These are phyloP conservation scores for Coemansia sp. DNA, from an alignment of 192 early-diverging fungal species.

Conservation along the genomic window DNA sequence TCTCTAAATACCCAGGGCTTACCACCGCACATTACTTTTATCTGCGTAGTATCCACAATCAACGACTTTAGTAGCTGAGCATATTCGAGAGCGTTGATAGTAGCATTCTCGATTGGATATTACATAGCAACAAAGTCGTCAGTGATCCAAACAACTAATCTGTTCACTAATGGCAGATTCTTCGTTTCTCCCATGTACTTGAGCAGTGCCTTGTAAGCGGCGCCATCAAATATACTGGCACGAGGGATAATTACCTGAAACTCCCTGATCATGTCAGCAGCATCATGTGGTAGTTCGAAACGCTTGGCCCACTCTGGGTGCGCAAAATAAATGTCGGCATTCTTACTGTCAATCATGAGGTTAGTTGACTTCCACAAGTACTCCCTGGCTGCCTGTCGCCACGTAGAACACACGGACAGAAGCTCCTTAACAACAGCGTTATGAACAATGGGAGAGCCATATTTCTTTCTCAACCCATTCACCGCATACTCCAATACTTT, in stretches of 20 bases:
- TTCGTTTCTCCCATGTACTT: slow-evolving; percentile 1
- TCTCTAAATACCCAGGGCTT: background rate
- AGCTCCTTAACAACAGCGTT: background rate
- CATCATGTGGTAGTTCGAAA: background rate
- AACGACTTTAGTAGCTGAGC: background rate
- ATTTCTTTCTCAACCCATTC: background rate
- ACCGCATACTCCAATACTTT: background rate
- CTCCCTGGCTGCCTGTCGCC: background rate
- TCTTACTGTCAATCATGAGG: background rate
- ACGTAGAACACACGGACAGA: background rate
- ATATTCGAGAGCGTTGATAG: background rate
- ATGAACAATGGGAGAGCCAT: background rate
- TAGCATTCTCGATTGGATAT: no score
- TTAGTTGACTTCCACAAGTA: background rate
- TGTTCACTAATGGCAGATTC: background rate
- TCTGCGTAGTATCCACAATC: background rate
- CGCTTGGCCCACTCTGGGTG: background rate
- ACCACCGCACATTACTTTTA: background rate
- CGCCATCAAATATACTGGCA: background rate
- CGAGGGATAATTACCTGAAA: background rate
- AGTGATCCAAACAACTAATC: background rate
- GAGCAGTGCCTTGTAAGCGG: background rate
- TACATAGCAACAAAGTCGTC: background rate
- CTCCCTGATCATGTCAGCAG: background rate
- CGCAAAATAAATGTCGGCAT: background rate